These are phyloP conservation scores for Neonectria punicea DNA, from an alignment of 2,329 filamentous ascomycete genomes.

Conservation along the genomic window DNA sequence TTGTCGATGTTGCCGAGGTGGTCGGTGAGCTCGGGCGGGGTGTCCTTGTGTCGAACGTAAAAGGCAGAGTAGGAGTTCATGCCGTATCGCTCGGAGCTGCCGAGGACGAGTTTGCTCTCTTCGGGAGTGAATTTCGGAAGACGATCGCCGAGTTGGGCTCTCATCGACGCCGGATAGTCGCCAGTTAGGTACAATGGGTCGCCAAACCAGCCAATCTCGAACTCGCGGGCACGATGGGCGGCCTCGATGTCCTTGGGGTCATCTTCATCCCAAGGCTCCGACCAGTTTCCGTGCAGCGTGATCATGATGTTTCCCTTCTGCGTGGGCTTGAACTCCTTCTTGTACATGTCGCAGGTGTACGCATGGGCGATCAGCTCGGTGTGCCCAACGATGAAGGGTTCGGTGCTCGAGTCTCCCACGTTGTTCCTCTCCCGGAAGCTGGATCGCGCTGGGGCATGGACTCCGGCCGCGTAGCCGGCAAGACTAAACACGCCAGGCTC, in stretches of 20 bases:
- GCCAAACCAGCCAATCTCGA: slow-evolving; percentile 56
- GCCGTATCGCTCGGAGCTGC: slow-evolving; percentile 53
- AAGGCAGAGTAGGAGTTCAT: slow-evolving; percentile 57
- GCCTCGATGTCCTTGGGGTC: slow-evolving; percentile 50
- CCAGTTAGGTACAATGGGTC: slow-evolving; percentile 51
- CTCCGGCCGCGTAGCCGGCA: slow-evolving; percentile 34
- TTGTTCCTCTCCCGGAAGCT: slow-evolving; percentile 38
- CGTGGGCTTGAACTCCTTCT: slow-evolving; percentile 49
- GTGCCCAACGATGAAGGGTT: slow-evolving; percentile 53
- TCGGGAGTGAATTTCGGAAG: slow-evolving; percentile 52
- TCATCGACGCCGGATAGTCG: slow-evolving; percentile 54
- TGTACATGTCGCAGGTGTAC: slow-evolving; percentile 51
- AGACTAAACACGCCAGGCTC: slow-evolving; percentile 35
- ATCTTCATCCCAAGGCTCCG: slow-evolving; percentile 51
- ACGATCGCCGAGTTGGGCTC: slow-evolving; percentile 51
- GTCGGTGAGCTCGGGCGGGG: slow-evolving; percentile 51
- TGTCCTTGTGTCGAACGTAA: slow-evolving; percentile 49
- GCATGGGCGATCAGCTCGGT: slow-evolving; percentile 53
- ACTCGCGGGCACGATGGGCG: slow-evolving; percentile 52
- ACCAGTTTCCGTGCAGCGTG: slow-evolving; percentile 55
- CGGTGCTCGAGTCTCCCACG: slow-evolving; percentile 39
- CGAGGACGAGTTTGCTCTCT: slow-evolving; percentile 51
- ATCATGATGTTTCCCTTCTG: slow-evolving; percentile 54
- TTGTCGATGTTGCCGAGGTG: slow-evolving; percentile 53
- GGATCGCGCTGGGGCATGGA: slow-evolving; percentile 32